A percentile compares a stretch with the other conserved stretches of the same genome.
phyloP scores from a whole-genome alignment of 2,329 filamentous ascomycete species.

The Talaromyces sp. region DNA sequence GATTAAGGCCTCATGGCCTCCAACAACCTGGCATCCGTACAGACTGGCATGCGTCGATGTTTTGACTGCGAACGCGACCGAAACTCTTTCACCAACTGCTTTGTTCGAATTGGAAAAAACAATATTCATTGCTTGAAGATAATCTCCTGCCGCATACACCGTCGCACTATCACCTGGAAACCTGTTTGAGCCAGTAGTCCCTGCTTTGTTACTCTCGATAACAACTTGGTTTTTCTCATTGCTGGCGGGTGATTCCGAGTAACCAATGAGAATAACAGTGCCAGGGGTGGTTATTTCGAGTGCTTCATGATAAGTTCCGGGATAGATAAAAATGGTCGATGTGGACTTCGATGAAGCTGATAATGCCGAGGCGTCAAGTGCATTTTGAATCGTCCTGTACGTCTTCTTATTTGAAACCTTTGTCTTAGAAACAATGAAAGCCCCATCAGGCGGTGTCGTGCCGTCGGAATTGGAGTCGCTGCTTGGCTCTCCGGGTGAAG shows the following conservation, averaged over 20 bases:
- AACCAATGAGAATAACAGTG: conserved; percentile 46
- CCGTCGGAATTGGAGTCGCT: conserved; percentile 14
- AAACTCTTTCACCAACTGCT: conserved; percentile 36
- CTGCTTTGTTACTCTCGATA: conserved; percentile 36
- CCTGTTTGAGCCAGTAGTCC: conserved; percentile 37
- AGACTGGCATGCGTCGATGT: conserved; percentile 44
- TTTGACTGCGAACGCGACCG: conserved; percentile 44
- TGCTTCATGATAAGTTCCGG: conserved; percentile 44
- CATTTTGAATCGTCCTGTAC: conserved; percentile 42
- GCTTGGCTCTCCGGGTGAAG: conserved; percentile 26
- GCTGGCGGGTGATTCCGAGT: conserved; percentile 38
- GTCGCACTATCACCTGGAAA: conserved; percentile 44
- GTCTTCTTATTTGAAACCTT: conserved; percentile 38
- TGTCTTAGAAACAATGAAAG: conserved; percentile 43
- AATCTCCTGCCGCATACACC: conserved; percentile 43
- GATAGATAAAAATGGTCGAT: conserved; percentile 45
- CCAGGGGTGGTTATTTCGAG: conserved; percentile 43
- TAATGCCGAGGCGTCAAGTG: conserved; percentile 38
- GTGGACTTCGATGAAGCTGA: conserved; percentile 28
- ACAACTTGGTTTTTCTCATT: conserved; percentile 42
- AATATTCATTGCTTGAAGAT: conserved; percentile 41
- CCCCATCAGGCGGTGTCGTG: conserved; percentile 35
- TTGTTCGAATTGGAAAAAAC: conserved; percentile 45
- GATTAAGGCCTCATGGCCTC: conserved; percentile 43
- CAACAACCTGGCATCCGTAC: conserved; percentile 40